Evolutionary conservation across 2,329 filamentous ascomycete genomes (phyloP), one percentile per base, ranked within the genome.

Genomic region (Tolypocladium ovalisporum): DNA sequence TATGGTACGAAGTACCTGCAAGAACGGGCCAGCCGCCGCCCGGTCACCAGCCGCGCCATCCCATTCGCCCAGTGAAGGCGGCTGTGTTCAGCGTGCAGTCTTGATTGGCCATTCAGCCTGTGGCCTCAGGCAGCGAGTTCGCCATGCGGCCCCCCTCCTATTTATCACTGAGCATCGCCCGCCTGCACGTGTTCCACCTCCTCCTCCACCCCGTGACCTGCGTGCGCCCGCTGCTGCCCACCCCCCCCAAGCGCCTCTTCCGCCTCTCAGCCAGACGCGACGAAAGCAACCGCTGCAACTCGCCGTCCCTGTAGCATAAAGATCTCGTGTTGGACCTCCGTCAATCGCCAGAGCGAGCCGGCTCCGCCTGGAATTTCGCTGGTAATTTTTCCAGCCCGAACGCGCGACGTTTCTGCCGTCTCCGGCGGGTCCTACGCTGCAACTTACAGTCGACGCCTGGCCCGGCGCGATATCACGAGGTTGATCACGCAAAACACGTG

Each of bases 391-490:
- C 52, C 60, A 58, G 39, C 34, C 34, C 56, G 52, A 56, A 54
- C 59, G 66, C 62, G 64, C 61, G 60, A 56, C 42, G 35, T 52
- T 40, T 58, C 53, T 57, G 60, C 51, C 57, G 60, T 56, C 44
- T 29, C 17, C 24, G 47, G 54, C 54, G 59, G 61, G 61, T 61
- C 61, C 59, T 59, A 57, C 62, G 61, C 59, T 59, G 59, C 62
- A 62, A 68, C 69, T 70, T 71, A 70, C 56, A 62, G 66, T 64
- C 59, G 61, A 64, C 63, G 54, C 54, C 59, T 52, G 39, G 57
- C 37, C 44, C 42, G 61, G 64, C 73, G 73, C 74, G 73, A 76
- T 74, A 76, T 76, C 74, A 76, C 75, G 74, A 76, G 74, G 73
- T 76, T 70, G 68, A 71, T 72, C 71, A 71, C 71, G 67, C 69